Evolutionary conservation across 208 protist species (phyloP).

Genomic region (Trypanosomatidae sp.): DNA sequence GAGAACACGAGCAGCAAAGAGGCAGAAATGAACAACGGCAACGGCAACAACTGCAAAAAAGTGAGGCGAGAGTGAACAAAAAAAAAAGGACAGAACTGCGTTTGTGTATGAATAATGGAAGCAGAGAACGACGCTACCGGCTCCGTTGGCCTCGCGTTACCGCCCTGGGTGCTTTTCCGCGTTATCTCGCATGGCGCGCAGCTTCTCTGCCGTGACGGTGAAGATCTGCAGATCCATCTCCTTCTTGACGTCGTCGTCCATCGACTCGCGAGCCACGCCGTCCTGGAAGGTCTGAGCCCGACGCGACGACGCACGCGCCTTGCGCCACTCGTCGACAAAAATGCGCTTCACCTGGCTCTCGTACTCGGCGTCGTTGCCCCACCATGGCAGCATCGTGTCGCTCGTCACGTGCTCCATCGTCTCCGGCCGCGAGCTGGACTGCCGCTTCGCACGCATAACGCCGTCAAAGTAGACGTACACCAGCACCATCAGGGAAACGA

Average conservation of each 20-base stretch:
- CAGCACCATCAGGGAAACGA: conserved; percentile 44
- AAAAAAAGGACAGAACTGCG: too few species aligned
- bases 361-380: conserved; percentile 87
- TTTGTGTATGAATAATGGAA: too few species aligned
- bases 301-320: conserved; percentile 63
- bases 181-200: conserved; percentile 71
- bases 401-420: conserved; percentile 64
- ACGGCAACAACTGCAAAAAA: too few species aligned
- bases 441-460: conserved; percentile 45
- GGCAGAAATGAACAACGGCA: too few species aligned
- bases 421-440: conserved; percentile 51
- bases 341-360: conserved; percentile 89
- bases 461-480: conserved; percentile 72
- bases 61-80: too few species aligned
- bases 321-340: conserved; percentile 88
- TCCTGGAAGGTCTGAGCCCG: conserved; percentile 70
- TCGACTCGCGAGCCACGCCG: conserved; percentile 73
- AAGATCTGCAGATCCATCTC: conserved; percentile 88
- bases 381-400: conserved; percentile 90
- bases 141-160: too few species aligned
- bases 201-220: conserved; percentile 73
- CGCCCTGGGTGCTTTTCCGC: conserved; percentile 57
- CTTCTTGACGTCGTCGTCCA: conserved; percentile 66
- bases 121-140: too few species aligned
- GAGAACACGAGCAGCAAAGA: too few species aligned